A percentile compares a stretch with the other conserved stretches of the same genome.
phyloP scores from a whole-genome alignment of 1,284 basidiomycete genomes.

The Leccinum subfulvum region DNA sequence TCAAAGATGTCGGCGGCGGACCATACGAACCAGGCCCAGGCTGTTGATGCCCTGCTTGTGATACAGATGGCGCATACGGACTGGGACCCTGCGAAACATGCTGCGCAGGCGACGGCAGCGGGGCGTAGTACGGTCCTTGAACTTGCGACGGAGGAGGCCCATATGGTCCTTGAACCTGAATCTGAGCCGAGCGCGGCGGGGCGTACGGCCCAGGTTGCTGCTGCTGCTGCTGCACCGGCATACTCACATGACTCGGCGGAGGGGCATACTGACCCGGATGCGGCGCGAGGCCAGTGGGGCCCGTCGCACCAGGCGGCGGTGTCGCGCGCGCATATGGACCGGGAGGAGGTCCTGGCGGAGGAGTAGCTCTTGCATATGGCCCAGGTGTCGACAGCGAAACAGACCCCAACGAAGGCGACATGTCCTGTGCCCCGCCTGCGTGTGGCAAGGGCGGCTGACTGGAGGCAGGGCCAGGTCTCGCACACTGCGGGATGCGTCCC shows the following conservation, averaged over 20 bases:
- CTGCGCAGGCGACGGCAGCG: constrained; percentile 14
- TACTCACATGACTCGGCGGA: constrained; percentile 22
- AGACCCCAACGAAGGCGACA: constrained; percentile 35
- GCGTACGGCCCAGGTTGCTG: constrained; percentile 38
- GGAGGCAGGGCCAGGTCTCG: constrained; percentile 40
- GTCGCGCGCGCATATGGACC: constrained; percentile 42
- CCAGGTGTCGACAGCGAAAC: constrained; percentile 29
- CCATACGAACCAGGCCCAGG: constrained; percentile 14
- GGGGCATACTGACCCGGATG: constrained; percentile 34
- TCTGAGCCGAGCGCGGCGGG: constrained; percentile 26
- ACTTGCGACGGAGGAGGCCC: constrained; percentile 18
- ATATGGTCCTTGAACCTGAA: constrained; percentile 14
- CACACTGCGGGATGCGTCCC: constrained; percentile 37
- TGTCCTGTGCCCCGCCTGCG: constrained; percentile 45
- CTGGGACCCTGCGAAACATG: constrained; percentile 10
- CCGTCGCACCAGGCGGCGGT: constrained; percentile 39
- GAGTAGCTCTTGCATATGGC: constrained; percentile 40
- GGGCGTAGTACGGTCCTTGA: constrained; percentile 37
- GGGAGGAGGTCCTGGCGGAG: constrained; percentile 37
- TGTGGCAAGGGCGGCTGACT: constrained; percentile 39
- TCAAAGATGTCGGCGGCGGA: constrained; percentile 16
- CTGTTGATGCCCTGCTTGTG: constrained; percentile 8
- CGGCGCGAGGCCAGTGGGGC: constrained; percentile 29
- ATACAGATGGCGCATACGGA: constrained; percentile 24
- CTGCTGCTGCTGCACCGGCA: constrained; percentile 26